Conservation (phyloP, 805 yeast species). For the Cyberlindnera samutprakarnensis region DNA sequence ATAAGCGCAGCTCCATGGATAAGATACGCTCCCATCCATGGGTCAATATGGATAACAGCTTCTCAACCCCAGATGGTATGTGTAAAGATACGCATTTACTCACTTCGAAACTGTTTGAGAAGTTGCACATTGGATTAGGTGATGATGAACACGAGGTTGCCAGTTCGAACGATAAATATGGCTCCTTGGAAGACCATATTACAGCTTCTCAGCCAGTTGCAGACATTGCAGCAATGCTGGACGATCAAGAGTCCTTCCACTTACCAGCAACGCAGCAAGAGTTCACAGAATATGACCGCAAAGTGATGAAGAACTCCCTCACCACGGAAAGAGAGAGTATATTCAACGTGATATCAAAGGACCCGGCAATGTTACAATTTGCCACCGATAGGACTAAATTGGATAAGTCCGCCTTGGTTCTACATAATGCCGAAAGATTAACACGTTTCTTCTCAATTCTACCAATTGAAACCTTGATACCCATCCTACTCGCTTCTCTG, state of each 20-base stretch:
- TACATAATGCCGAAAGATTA: slow-evolving; percentile 27
- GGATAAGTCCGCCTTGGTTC: neutral
- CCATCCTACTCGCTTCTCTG: slow-evolving; percentile 34
- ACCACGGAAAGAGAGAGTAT: slow-evolving; percentile 24
- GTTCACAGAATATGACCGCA: slow-evolving; percentile 29
- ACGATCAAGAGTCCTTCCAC: slow-evolving; percentile 24
- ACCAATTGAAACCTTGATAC: slow-evolving; percentile 35
- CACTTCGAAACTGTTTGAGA: slow-evolving; percentile 43
- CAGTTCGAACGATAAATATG: slow-evolving; percentile 15
- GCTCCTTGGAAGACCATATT: slow-evolving; percentile 16
- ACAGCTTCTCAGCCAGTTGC: slow-evolving; percentile 41
- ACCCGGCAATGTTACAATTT: slow-evolving; percentile 46
- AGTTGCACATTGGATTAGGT: slow-evolving; percentile 44
- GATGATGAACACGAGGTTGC: slow-evolving; percentile 36
- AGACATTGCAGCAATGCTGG: slow-evolving; percentile 35
- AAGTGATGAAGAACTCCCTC: slow-evolving; percentile 8
- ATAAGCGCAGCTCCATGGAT: slow-evolving; percentile 32
- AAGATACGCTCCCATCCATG: slow-evolving; percentile 47
- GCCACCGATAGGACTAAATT: slow-evolving; percentile 18
- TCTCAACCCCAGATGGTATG: slow-evolving; percentile 38
- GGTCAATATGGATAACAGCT: slow-evolving; percentile 38
- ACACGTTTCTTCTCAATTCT: slow-evolving; percentile 44
- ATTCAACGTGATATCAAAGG: slow-evolving; percentile 35
- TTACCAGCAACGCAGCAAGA: slow-evolving; percentile 36
- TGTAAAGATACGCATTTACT: slow-evolving; percentile 47